Conservation (phyloP, 2,329 filamentous ascomycete genomes). For the Fusarium heterosporum region DNA sequence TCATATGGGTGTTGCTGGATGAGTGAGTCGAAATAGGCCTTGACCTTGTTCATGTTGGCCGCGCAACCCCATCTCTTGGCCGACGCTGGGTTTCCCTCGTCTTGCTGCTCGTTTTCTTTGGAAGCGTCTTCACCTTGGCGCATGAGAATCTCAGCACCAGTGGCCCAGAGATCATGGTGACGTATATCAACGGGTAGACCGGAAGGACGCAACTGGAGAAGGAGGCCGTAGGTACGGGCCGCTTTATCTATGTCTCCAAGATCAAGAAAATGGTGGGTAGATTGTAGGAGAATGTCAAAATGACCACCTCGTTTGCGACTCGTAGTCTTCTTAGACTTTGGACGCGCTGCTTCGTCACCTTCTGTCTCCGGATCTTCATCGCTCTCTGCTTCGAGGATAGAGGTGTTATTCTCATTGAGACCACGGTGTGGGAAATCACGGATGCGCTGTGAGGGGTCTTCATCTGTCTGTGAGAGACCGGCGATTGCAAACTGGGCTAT, state of each 20-base stretch:
- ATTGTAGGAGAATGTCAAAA: slow-evolving; percentile 73
- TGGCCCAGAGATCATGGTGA: slow-evolving; percentile 77
- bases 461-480: slow-evolving; percentile 62
- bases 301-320: slow-evolving; percentile 57
- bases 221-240: slow-evolving; percentile 78
- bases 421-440: slow-evolving; percentile 65
- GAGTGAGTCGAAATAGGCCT: slow-evolving; percentile 79
- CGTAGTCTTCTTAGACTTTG: slow-evolving; percentile 26
- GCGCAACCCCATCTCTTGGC: slow-evolving; percentile 56
- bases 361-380: slow-evolving; percentile 39
- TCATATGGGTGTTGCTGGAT: slow-evolving; percentile 82
- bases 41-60: slow-evolving; percentile 59
- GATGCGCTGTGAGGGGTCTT: slow-evolving; percentile 54
- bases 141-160: slow-evolving; percentile 87
- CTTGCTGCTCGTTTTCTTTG: slow-evolving; percentile 8
- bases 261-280: slow-evolving; percentile 79
- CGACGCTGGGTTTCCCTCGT: not conserved
- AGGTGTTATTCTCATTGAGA: slow-evolving; percentile 14
- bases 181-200: slow-evolving; percentile 73
- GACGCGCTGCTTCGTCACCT: slow-evolving; percentile 15
- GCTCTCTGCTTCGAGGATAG: slow-evolving; percentile 32
- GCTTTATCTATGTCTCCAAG: slow-evolving; percentile 78
- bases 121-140: slow-evolving; percentile 61
- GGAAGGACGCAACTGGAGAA: slow-evolving; percentile 67
- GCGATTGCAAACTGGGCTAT: slow-evolving; percentile 66